Evolutionary conservation across 495 filamentous ascomycete species (phyloP).

Genomic region (Penicillium cinerascens): DNA sequence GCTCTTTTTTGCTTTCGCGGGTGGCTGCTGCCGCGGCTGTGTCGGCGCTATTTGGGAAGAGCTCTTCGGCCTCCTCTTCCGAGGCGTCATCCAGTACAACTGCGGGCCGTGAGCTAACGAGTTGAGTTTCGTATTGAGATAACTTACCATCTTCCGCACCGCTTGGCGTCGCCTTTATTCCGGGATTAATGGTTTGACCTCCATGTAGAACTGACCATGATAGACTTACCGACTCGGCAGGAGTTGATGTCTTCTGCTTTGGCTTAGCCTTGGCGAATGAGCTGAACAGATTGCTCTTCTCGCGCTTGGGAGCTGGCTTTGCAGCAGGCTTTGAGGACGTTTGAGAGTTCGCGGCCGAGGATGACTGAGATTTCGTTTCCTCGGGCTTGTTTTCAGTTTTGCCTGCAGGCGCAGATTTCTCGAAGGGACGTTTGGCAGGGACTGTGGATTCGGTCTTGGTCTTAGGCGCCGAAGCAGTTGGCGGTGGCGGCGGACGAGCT

Average conservation of each 20-base stretch:
- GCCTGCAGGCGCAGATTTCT: conserved; percentile 19
- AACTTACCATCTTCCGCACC: conserved; percentile 53
- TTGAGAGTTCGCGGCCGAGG: conserved; percentile 22
- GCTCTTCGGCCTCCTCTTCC: conserved; percentile 70
- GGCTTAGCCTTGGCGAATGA: conserved; percentile 80
- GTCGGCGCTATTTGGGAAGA: conserved; percentile 43
- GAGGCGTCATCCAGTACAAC: conserved; percentile 56
- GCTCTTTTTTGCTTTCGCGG: conserved; percentile 62
- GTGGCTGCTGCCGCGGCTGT: conserved; percentile 29
- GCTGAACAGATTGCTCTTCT: conserved; percentile 68
- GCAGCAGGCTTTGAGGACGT: conserved; percentile 31
- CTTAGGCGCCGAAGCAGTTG: conserved; percentile 18
- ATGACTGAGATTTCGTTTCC: conserved; percentile 25
- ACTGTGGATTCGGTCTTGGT: conserved; percentile 26
- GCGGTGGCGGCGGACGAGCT: conserved; percentile 28
- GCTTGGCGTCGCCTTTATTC: conserved; percentile 23
- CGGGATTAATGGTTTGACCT: neutral
- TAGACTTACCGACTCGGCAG: conserved; percentile 40
- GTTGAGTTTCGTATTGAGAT: neutral
- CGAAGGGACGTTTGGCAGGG: conserved; percentile 34
- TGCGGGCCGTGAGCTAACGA: conserved; percentile 18
- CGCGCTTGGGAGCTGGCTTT: conserved; percentile 52
- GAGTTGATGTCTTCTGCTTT: conserved; percentile 51
- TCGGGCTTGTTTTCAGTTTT: conserved; percentile 32
- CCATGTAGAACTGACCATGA: neutral